Evolutionary conservation across 202 grass and related monocot species (phyloP).

Genomic region (Musa balbisiana): DNA sequence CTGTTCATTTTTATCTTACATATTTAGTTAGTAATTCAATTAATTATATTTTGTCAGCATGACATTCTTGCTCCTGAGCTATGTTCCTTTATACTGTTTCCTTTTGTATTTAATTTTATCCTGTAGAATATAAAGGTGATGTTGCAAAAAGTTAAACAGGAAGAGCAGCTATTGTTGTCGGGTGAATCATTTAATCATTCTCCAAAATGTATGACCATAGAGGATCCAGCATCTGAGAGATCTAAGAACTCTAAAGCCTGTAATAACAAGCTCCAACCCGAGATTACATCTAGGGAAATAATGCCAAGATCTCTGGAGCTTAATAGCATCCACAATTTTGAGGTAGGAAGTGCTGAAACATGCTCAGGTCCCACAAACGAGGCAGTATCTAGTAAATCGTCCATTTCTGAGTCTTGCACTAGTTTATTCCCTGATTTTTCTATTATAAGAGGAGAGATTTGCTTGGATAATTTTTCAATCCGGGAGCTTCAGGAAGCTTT

Average conservation of each 20-base stretch:
- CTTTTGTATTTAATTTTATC: constrained; percentile 3
- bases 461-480: constrained; percentile 79
- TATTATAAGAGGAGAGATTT: constrained; percentile 72
- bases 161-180: constrained; percentile 29
- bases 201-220: constrained; percentile 16
- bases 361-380: constrained; percentile 41
- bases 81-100: background rate
- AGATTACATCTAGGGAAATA: constrained; percentile 52
- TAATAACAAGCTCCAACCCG: constrained; percentile 25
- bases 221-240: background rate
- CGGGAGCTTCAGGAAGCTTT: constrained; percentile 96
- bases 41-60: background rate
- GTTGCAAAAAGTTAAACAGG: constrained; percentile 38
- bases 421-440: constrained; percentile 75
- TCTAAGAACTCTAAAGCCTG: background rate
- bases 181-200: constrained; percentile 36
- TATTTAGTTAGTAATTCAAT: background rate
- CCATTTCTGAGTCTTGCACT: constrained; percentile 45
- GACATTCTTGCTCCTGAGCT: background rate
- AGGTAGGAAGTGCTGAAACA: constrained; percentile 62
- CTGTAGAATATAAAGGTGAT: constrained; percentile 11
- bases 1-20: no score
- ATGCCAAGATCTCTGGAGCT: constrained; percentile 39
- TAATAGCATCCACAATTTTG: constrained; percentile 46
- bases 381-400: constrained; percentile 29